These are phyloP conservation scores for Bipolaris cookei DNA, from an alignment of 2,329 filamentous ascomycete species.

Conservation along the genomic window DNA sequence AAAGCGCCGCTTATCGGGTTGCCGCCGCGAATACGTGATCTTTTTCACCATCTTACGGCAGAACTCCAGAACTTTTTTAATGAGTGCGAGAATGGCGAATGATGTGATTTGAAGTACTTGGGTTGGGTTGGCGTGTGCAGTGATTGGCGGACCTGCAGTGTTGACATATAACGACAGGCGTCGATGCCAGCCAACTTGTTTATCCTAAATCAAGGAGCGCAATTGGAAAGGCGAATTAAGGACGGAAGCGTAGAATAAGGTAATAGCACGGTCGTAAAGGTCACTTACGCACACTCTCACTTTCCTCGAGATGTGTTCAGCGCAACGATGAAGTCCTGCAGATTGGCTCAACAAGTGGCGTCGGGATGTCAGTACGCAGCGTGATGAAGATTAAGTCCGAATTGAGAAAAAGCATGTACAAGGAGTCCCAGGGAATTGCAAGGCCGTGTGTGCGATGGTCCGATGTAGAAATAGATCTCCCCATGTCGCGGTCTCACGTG, in stretches of 20 bases:
- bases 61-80: constrained; percentile 13
- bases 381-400: not conserved
- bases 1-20: constrained; percentile 18
- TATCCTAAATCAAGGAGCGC: not conserved
- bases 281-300: constrained; percentile 1
- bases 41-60: constrained; percentile 23
- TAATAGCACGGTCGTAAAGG: not conserved
- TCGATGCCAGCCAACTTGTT: not conserved
- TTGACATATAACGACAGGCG: constrained; percentile 19
- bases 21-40: constrained; percentile 28
- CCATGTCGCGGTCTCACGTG: constrained; percentile 18
- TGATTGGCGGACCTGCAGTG: constrained; percentile 9
- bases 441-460: constrained; percentile 5
- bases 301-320: not conserved
- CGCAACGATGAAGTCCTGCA: not conserved
- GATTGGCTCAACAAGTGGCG: constrained; percentile 4
- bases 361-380: constrained; percentile 1
- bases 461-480: constrained; percentile 11
- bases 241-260: not conserved
- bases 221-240: not conserved
- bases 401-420: constrained; percentile 5
- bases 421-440: not conserved
- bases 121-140: constrained; percentile 2
- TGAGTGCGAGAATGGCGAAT: constrained; percentile 15
- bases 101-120: constrained; percentile 2